Evolutionary conservation across 2,329 filamentous ascomycete genomes (phyloP).

Genomic region (Xylaria sp.): DNA sequence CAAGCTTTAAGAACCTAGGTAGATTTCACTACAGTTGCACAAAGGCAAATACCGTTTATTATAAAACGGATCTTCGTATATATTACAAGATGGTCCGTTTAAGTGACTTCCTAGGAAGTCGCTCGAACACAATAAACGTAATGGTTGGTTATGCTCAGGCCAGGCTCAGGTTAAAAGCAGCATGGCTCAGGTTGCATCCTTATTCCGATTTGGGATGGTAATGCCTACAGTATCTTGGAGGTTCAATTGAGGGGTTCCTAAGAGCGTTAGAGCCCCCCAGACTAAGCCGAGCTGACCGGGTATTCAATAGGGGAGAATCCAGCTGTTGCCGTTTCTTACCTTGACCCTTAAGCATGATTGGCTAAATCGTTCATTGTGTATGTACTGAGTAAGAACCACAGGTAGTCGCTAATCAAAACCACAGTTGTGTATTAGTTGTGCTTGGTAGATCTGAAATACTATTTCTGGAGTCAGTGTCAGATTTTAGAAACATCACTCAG

Average conservation of each 20-base stretch:
- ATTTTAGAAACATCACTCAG: slow-evolving; percentile 22
- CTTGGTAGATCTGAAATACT: slow-evolving; percentile 25
- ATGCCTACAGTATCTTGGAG: too few species aligned
- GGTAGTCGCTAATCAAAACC: slow-evolving; percentile 1
- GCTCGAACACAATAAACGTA: too few species aligned
- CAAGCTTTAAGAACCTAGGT: too few species aligned
- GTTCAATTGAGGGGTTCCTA: slow-evolving; percentile 9
- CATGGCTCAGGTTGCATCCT: too few species aligned
- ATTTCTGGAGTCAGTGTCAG: slow-evolving; percentile 18
- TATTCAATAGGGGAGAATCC: slow-evolving; percentile 3
- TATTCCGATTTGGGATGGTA: too few species aligned
- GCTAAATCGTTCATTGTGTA: slow-evolving; percentile 7
- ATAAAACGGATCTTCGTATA: neutral
- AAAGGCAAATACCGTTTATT: slow-evolving; percentile 15
- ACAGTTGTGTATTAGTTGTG: slow-evolving; percentile 17
- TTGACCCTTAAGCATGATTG: slow-evolving; percentile 19
- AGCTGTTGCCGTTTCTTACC: slow-evolving; percentile 6
- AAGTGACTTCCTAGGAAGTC: too few species aligned
- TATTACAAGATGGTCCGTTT: too few species aligned
- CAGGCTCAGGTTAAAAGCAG: too few species aligned
- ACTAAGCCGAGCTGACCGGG: slow-evolving; percentile 16
- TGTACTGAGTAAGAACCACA: neutral
- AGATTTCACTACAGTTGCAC: slow-evolving; percentile 6
- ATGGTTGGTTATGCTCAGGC: too few species aligned
- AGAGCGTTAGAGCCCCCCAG: slow-evolving; percentile 3